Evolutionary conservation across 352 stramenopile species (phyloP), one percentile per base, ranked within the genome.

Genomic region (Ochromonadaceae sp.): DNA sequence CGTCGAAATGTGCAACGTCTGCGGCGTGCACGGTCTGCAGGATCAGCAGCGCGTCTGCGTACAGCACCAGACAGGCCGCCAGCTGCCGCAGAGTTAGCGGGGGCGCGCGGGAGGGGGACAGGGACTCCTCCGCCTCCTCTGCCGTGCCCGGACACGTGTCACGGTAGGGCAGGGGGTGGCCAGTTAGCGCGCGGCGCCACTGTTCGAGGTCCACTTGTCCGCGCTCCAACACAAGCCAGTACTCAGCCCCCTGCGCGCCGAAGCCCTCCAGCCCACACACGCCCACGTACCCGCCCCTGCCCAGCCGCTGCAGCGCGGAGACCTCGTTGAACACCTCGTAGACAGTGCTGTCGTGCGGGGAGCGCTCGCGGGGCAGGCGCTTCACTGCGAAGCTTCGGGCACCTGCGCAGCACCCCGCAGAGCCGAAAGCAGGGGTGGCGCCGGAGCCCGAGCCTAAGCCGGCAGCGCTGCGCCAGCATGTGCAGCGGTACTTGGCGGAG

Each of bases 1-100:
- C 26, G 52, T 63, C 55, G 30, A 34, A 63, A 50, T 63, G 55
- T 30, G 25, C 31, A 14, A 63, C 40, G 9, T 52, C 14, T 22
- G 22, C 7, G n/a, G 12, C 3, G 52, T 63, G 55, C 7, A 53
- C 20, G 7, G 4, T 4, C n/a, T 32, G 12, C 12, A 63, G 2
- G 26, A 63, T 63, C 9, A 34, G 52, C 41, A 63, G 14, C 5
- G n/a, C 26, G 2, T 63, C 55, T 15, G 26, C 20, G 17, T 26
- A 60, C 2, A 60, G n/a, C 5, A 9, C 9, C 10, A 60, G 7
- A 14, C 30, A 46, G 4, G 47, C 2, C 25, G 12, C 5, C 7
- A 60, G 17, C 43, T 60, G 35, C 7, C 22, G 4, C 42, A 26
- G 15, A 7, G 10, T 14, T 30, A 30, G n/a, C 35, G 46, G 15